Conservation (phyloP, 169 alveolate genomes). For the Cryptosporidium felis region DNA sequence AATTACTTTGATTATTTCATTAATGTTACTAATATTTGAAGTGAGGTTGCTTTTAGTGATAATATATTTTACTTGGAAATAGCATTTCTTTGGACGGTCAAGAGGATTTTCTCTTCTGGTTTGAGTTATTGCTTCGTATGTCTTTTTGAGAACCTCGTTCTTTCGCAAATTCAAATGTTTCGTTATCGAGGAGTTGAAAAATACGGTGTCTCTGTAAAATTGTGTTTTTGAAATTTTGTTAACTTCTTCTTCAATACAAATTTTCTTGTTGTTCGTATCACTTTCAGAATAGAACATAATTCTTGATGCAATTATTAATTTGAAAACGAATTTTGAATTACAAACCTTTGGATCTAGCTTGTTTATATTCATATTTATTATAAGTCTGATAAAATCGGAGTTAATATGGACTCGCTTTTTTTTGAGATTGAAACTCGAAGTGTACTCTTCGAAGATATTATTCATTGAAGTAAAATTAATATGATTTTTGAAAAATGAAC, state of each 20-base stretch:
- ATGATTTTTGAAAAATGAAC: neutral
- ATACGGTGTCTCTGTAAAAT: neutral
- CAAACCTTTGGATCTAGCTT: neutral
- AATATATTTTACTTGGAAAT: neutral
- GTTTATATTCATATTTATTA: neutral
- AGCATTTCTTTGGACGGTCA: constrained; percentile 38
- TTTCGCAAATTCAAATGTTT: neutral
- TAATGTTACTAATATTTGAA: neutral
- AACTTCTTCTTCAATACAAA: neutral
- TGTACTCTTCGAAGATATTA: neutral
- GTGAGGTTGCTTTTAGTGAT: neutral
- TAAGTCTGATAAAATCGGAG: constrained; percentile 13
- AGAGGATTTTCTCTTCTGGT: constrained; percentile 20
- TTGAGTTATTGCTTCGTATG: neutral
- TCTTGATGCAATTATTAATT: neutral
- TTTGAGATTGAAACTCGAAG: neutral
- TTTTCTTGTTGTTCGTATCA: neutral
- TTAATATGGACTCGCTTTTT: neutral
- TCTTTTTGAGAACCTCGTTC: neutral
- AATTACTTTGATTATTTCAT: neutral
- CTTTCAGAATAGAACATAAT: neutral
- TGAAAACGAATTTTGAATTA: neutral
- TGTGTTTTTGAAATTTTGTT: neutral
- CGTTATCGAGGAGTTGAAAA: neutral
- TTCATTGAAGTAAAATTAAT: constrained; percentile 1